These are phyloP conservation scores for Microdochium bolleyi DNA, from an alignment of 2,329 filamentous ascomycete species.

Conservation along the genomic window DNA sequence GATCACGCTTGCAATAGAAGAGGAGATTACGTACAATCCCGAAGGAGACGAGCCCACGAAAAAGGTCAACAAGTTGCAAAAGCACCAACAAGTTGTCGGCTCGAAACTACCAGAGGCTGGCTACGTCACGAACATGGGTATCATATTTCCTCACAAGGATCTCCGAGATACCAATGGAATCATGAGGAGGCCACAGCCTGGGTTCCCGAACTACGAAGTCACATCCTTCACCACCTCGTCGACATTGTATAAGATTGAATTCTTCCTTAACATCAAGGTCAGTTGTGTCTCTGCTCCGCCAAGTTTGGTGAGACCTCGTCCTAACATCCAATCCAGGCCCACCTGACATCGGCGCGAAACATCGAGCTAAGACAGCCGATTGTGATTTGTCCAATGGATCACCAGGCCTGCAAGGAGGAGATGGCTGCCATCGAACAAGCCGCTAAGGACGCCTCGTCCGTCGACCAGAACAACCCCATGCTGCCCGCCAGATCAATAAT, in stretches of 20 bases:
- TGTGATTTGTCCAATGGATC: slow-evolving; percentile 90
- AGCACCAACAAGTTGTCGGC: slow-evolving; percentile 73
- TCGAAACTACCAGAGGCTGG: slow-evolving; percentile 84
- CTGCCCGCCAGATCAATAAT: slow-evolving; percentile 81
- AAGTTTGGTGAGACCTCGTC: not conserved
- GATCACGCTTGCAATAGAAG: slow-evolving; percentile 88
- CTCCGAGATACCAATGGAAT: slow-evolving; percentile 81
- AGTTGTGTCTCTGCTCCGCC: slow-evolving; percentile 2
- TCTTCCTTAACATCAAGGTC: slow-evolving; percentile 92
- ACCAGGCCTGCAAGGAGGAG: slow-evolving; percentile 93
- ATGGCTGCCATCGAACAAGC: slow-evolving; percentile 98
- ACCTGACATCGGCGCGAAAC: slow-evolving; percentile 80
- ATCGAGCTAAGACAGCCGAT: slow-evolving; percentile 87
- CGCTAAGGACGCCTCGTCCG: slow-evolving; percentile 81
- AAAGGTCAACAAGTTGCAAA: slow-evolving; percentile 80
- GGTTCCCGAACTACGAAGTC: slow-evolving; percentile 83
- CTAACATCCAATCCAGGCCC: slow-evolving; percentile 51
- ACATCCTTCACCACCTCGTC: slow-evolving; percentile 90
- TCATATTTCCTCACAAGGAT: slow-evolving; percentile 88
- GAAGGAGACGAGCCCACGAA: slow-evolving; percentile 92
- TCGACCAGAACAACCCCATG: slow-evolving; percentile 87
- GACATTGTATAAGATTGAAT: slow-evolving; percentile 96
- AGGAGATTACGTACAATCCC: slow-evolving; percentile 98
- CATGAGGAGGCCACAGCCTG: slow-evolving; percentile 73
- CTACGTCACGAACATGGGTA: slow-evolving; percentile 84